Percentiles rank a stretch among this genome's conserved stretches.
Conservation (phyloP, 208 protist genomes). For the Trypanosoma mega region DNA sequence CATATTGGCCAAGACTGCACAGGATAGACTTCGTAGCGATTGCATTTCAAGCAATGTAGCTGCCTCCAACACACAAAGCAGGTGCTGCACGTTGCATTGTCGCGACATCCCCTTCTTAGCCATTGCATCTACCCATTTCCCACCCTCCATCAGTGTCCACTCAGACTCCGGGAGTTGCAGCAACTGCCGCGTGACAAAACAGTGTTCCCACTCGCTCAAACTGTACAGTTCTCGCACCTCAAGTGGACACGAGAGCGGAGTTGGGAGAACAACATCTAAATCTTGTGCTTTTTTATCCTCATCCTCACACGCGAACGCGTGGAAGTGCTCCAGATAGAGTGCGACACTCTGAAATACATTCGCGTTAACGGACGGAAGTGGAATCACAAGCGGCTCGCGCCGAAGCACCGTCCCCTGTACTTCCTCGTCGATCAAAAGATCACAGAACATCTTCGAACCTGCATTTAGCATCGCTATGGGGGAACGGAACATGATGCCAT, state of each 20-base stretch:
- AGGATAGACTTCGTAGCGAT: slow-evolving; percentile 45
- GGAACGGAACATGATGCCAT: slow-evolving; percentile 25
- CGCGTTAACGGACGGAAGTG: slow-evolving; percentile 36
- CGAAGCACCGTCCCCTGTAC: neutral
- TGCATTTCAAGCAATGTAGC: slow-evolving; percentile 45
- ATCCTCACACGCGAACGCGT: slow-evolving; percentile 1
- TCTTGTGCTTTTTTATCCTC: neutral
- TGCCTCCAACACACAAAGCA: slow-evolving; percentile 52
- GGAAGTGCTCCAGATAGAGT: slow-evolving; percentile 76
- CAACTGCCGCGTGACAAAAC: slow-evolving; percentile 50
- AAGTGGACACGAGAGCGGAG: slow-evolving; percentile 35
- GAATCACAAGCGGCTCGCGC: slow-evolving; percentile 16
- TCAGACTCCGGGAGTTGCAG: slow-evolving; percentile 24
- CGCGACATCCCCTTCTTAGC: neutral
- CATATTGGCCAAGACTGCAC: slow-evolving; percentile 55
- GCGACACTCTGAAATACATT: slow-evolving; percentile 51
- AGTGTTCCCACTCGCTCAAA: slow-evolving; percentile 56
- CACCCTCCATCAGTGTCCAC: slow-evolving; percentile 24
- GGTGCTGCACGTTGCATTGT: slow-evolving; percentile 29
- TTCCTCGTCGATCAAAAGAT: slow-evolving; percentile 34
- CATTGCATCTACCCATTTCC: slow-evolving; percentile 54
- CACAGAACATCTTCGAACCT: slow-evolving; percentile 35
- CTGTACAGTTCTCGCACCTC: slow-evolving; percentile 51
- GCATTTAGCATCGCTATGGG: slow-evolving; percentile 40
- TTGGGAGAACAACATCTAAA: neutral